Evolutionary conservation across 2,329 filamentous ascomycete species (phyloP), one percentile per base, ranked within the genome.

Genomic region (Botrytis cinerea): DNA sequence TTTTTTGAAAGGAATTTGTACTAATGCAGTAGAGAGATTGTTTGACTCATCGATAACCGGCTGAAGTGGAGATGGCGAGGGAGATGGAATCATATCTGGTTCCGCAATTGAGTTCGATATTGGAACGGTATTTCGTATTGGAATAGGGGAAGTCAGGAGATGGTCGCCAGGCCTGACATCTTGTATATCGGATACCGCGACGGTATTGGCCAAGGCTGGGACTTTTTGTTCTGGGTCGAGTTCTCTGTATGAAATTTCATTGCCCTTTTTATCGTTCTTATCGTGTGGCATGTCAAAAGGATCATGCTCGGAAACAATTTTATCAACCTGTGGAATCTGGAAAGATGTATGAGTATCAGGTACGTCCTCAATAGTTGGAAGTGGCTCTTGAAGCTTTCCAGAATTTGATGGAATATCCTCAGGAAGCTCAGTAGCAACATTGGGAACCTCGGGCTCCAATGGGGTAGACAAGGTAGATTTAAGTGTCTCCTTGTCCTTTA

Each of bases 1-100:
- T 67, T 80, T 78, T 70, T 80, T 81, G n/a, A 77, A 77, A 28
- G 57, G 16, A 22, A 72, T 78, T 59, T 71, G 73, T 35, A 74
- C 75, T 14, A 79, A 60, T 40, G 71, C 66, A 45, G 38, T 60
- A 28, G 64, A 38, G 18, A 54, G 43, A n/a, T 64, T 60, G n/a
- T 72, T 71, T 38, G 57, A 28, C 14, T 74, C 73, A 69, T 68
- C 57, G 22, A 40, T 46, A 48, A 45, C 28, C 7, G 43, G 51
- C 14, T 51, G 69, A 10, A 54, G 25, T 59, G 62, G 25, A 48
- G 32, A 43, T 8, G 71, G 61, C 20, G 54, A 59, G 28, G 35
- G 28, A 40, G 32, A 32, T 14, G 38, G 32, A 69, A 32, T 51
- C 14, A 54, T 48, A 16, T 69, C 32, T 14, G 51, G 18, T 46